Evolutionary conservation across 1,139 yeast genomes (phyloP), one percentile per base, ranked within the genome.

Genomic region (Taphrina sp.): DNA sequence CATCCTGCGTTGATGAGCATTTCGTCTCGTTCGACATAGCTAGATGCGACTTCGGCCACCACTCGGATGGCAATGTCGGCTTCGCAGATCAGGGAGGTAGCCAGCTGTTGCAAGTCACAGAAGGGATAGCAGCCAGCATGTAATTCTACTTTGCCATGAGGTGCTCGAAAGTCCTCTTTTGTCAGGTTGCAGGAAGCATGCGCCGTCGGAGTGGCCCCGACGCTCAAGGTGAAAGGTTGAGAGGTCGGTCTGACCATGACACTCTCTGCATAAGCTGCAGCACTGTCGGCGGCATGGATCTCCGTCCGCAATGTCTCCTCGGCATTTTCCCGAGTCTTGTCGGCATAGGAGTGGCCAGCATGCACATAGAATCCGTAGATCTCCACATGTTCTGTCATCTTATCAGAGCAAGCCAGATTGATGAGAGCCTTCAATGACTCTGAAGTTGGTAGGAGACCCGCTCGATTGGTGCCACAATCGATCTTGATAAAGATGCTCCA

Each of bases 181-280:
- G 28, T 19, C 10, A 52, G 47, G 10, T 61, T 20, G 58, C 72
- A 74, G 1, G 85, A 73, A 0, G 87, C 79, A 63, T 83, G 88
- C 1, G 86, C 82, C 0, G 94, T 85, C 42, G 94, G 94, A 0
- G 95, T 84, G 0, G 94, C 89, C 12, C 95, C 95, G 12, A 84
- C 86, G 0, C 84, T 80, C 34, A 78, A 69, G 33, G 69, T 73
- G 56, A 77, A 69, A 5, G 45, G 28, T 8, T 34, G 17, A 12
- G 31, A 26, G 10, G 31, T 7, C 31, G 31, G 12, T 12, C 10
- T 26, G 26, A 20, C 57, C 42, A 35, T 58, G 39, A 39, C 59
- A 52, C 36, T 56, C 26, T n/a, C 71, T 3, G 66, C 66, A 7
- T 44, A 41, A 3, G 66, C 66, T 4, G 83, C 78, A 0, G 89